Evolutionary conservation across 306 rosid genomes (phyloP).

Genomic region (Cicer judaicum): DNA sequence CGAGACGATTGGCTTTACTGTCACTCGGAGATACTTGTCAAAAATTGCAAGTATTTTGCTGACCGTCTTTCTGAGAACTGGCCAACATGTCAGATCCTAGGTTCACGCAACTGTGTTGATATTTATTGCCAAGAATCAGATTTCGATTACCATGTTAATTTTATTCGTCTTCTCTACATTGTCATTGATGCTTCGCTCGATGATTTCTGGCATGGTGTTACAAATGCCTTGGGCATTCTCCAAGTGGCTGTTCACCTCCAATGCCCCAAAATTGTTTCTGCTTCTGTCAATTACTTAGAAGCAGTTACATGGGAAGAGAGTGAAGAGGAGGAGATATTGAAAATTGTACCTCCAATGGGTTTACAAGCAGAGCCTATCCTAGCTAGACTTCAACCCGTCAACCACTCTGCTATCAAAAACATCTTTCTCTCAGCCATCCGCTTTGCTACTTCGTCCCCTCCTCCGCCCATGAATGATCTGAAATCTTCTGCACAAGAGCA

Average conservation of each 20-base stretch:
- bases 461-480: slow-evolving; percentile 64
- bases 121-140: slow-evolving; percentile 76
- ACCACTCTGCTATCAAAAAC: slow-evolving; percentile 56
- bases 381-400: slow-evolving; percentile 91
- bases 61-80: slow-evolving; percentile 87
- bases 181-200: slow-evolving; percentile 62
- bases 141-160: slow-evolving; percentile 78
- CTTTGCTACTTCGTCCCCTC: slow-evolving; percentile 83
- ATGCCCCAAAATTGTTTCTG: slow-evolving; percentile 68
- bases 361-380: slow-evolving; percentile 72
- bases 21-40: slow-evolving; percentile 63
- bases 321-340: slow-evolving; percentile 94
- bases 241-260: slow-evolving; percentile 79
- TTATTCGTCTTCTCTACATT: slow-evolving; percentile 74
- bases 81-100: slow-evolving; percentile 94
- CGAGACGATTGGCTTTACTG: slow-evolving; percentile 90
- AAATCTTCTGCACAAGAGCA: slow-evolving; percentile 93
- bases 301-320: slow-evolving; percentile 94
- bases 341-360: slow-evolving; percentile 77
- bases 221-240: slow-evolving; percentile 80
- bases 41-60: slow-evolving; percentile 76
- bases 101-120: slow-evolving; percentile 88
- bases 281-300: slow-evolving; percentile 85
- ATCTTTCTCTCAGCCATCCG: slow-evolving; percentile 73
- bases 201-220: slow-evolving; percentile 82